phyloP scores from a whole-genome alignment of 2,329 filamentous ascomycete species.

The Exophiala xenobiotica region DNA sequence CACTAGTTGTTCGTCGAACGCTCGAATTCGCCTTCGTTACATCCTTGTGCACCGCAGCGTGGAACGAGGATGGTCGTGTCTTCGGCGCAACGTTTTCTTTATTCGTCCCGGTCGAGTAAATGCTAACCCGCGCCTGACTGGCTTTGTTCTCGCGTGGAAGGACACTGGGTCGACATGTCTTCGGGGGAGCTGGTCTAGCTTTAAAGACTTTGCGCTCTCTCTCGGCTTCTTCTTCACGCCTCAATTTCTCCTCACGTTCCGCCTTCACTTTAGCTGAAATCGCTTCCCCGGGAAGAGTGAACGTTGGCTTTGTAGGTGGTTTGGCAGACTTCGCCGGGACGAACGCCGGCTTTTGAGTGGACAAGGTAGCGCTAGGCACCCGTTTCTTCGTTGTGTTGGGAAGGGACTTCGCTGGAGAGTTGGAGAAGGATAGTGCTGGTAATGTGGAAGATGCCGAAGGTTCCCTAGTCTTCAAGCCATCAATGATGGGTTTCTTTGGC shows the following conservation, averaged over 20 bases:
- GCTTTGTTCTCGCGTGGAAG: conserved; percentile 46
- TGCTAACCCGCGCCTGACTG: conserved; percentile 44
- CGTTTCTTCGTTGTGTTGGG: conserved; percentile 40
- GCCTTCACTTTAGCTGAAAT: conserved; percentile 55
- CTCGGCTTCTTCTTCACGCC: conserved; percentile 43
- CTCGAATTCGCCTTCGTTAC: conserved; percentile 19
- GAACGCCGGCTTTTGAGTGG: conserved; percentile 50
- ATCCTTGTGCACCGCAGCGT: conserved; percentile 7
- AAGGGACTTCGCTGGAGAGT: conserved; percentile 27
- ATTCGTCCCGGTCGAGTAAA: conserved; percentile 27
- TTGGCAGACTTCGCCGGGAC: conserved; percentile 53
- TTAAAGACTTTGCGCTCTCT: conserved; percentile 45
- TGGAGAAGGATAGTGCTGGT: conserved; percentile 25
- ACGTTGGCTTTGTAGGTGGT: conserved; percentile 50
- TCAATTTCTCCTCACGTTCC: conserved; percentile 49
- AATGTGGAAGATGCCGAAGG: conserved; percentile 15
- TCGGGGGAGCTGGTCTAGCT: conserved; percentile 43
- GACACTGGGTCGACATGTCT: conserved; percentile 36
- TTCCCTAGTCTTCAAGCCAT: conserved; percentile 10
- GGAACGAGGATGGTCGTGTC: conserved; percentile 16
- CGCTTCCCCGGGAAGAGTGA: conserved; percentile 54
- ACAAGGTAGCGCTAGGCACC: conserved; percentile 38
- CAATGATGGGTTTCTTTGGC: conserved; percentile 22
- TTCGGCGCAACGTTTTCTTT: conserved; percentile 29
- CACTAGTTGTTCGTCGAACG: conserved; percentile 21